phyloP scores from a whole-genome alignment of 345 rosid genomes.

The Citrus reticulata region DNA sequence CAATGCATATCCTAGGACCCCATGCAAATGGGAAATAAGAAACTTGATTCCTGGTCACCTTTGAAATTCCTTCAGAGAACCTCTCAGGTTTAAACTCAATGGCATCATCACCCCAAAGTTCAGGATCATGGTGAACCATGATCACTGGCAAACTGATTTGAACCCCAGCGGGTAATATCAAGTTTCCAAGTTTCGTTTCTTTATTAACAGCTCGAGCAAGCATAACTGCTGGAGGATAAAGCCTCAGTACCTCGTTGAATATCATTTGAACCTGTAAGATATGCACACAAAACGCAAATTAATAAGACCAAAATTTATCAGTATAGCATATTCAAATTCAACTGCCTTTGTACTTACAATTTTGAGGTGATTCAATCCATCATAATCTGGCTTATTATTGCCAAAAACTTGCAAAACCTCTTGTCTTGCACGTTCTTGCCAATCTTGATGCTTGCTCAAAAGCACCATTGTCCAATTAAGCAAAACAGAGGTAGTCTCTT shows the following conservation, averaged over 20 bases:
- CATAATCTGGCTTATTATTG: constrained; percentile 16
- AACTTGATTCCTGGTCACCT: constrained; percentile 20
- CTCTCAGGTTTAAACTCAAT: constrained; percentile 31
- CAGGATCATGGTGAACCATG: constrained; percentile 26
- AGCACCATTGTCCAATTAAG: constrained; percentile 59
- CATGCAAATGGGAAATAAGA: constrained; percentile 25
- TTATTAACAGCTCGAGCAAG: constrained; percentile 11
- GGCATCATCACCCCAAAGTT: constrained; percentile 36
- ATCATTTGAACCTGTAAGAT: constrained; percentile 31
- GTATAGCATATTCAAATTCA: too few relatives aligned
- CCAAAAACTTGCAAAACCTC: constrained; percentile 54
- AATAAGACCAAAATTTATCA: too few relatives aligned
- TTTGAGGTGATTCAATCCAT: constrained; percentile 40
- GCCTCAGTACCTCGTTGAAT: constrained; percentile 34
- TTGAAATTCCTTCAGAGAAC: constrained; percentile 34
- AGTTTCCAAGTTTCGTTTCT: constrained; percentile 26
- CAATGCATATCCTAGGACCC: constrained; percentile 34
- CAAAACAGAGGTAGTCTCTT: constrained; percentile 54
- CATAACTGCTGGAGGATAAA: constrained; percentile 27
- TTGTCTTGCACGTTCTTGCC: constrained; percentile 63
- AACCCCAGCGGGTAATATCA: constrained; percentile 24
- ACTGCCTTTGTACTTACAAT: constrained; percentile 25
- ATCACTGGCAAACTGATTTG: constrained; percentile 17
- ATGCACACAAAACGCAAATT: too few relatives aligned
- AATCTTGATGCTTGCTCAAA: constrained; percentile 40